phyloP scores from a whole-genome alignment of 805 yeast species.

The Myxozyma monticola region DNA sequence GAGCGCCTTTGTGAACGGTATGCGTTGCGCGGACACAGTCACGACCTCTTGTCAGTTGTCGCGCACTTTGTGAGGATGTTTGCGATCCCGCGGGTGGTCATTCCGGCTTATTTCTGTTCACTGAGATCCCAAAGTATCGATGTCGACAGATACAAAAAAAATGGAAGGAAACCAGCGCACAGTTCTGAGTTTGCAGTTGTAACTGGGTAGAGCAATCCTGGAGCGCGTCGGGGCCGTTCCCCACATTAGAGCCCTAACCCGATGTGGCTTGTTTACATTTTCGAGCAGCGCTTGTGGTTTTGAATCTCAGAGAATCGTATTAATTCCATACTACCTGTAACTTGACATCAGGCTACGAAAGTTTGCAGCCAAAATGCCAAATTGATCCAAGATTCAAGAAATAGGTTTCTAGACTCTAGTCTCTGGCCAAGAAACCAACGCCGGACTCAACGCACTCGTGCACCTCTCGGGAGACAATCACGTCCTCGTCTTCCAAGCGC shows the following conservation, averaged over 20 bases:
- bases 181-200: no score
- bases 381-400: no score
- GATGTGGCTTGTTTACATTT: not conserved
- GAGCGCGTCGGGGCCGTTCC: constrained; percentile 2
- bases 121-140: no score
- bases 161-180: no score
- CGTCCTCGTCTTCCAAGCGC: constrained; percentile 5
- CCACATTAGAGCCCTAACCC: constrained; percentile 5
- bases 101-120: no score
- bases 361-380: no score
- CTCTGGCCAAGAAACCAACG: constrained; percentile 24
- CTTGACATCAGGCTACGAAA: no score
- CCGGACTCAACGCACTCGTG: constrained; percentile 10
- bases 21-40: constrained; percentile 41
- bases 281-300: no score
- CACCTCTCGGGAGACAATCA: constrained; percentile 2
- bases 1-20: constrained; percentile 43
- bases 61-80: constrained; percentile 10
- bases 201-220: not conserved
- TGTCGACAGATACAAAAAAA: not conserved
- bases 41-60: constrained; percentile 41
- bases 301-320: no score
- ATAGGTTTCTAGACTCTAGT: no score
- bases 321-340: no score
- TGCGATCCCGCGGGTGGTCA: constrained; percentile 12